Evolutionary conservation across 768 basidiomycete genomes (phyloP), one percentile per base, ranked within the genome.

Genomic region (Fomitopsis serialis): DNA sequence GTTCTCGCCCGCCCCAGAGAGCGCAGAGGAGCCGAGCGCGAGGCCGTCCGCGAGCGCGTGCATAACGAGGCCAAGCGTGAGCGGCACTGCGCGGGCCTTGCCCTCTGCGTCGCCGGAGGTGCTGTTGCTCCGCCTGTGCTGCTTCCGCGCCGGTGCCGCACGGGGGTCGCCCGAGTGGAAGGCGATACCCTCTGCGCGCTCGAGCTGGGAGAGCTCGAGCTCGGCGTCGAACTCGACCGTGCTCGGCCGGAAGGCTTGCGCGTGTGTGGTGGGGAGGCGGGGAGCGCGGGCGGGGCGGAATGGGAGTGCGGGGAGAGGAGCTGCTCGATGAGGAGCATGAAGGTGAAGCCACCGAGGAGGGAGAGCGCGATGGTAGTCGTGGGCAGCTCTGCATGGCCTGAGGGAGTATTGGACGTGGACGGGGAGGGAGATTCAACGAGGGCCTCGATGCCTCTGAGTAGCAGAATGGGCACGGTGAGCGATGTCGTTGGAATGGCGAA

Each of bases 1-100:
- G 0, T 68, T 53, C 6, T 48, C 45, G 19, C 65, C 63, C 10
- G 58, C 29, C 6, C 6, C 54, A 21, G 70, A 67, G 35, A 85
- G 70, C 12, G 79, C 77, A 2, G 89, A 87, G 19, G 93, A 87
- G 22, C 96, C 97, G 36, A 98, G 73, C 2, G 92, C 92, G 53
- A 97, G 83, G 3, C 97, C 95, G 68, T 99, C 97, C 0, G 93
- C 89, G 45, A 94, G 75, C 1, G 85, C 89, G 64, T 99, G 96
- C 23, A 93, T 79, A 23, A 92, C 78, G 43, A 98, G 73, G 1
- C 95, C 97, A 9, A 98, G 69, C 0, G 93, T 91, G 35, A 95
- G 76, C 35, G 93, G 77, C 48, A 85, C 80, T 9, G 85, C 84
- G 15, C 72, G 72, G 34, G 64, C 62, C 29, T 68, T 66, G 59